Base-by-base conservation (phyloP, 1,139 yeast species). In the Hemisphaericaspora xylanilytica region DNA sequence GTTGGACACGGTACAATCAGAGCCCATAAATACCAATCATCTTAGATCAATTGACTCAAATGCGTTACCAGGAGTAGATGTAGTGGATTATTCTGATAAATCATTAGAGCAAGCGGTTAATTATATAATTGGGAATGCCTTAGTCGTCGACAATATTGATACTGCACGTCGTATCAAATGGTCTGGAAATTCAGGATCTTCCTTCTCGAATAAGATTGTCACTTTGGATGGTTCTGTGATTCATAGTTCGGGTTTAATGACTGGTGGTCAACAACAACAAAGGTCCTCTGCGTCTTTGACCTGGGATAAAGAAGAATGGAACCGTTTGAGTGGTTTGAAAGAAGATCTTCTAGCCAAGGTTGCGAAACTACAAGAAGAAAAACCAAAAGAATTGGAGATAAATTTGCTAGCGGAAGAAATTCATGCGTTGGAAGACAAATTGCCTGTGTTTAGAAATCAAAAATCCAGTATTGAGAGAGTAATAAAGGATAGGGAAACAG, bases 241-340 rank as follows among this genome's bases (percentile, higher is more conserved):
- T 40, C 92, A 88, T 55, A 80, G 78, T 52, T 82, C 92, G 9
- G 96, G 96, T 7, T 69, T 89, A 34, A 87, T 92, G 95, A 85
- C 97, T 11, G 97, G 97, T 61, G 97, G 97, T 48, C 61, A 62
- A 52, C 53, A 66, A 66, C 32, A 66, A 50, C 50, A 72, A 60
- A 63, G 62, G 31, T 53, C 61, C 3, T 51, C 56, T 12, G 55
- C 61, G 0, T 43, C 52, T 3, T 28, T 59, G 43, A 73, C 78
- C 48, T 88, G 96, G 96, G 89, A 83, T 53, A 87, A 84, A 52
- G 75, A 77, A 38, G 89, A 85, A 49, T 77, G 80, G 51, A 76
- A 76, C 39, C 67, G 72, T 21, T 67, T 89, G 47, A 73, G 67
- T 39, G 73, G 71, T 28, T 53, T 74, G 40, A 86, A 85, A 50